Base-by-base conservation (phyloP, 768 basidiomycete genomes). In the Steccherinum ochraceum region DNA sequence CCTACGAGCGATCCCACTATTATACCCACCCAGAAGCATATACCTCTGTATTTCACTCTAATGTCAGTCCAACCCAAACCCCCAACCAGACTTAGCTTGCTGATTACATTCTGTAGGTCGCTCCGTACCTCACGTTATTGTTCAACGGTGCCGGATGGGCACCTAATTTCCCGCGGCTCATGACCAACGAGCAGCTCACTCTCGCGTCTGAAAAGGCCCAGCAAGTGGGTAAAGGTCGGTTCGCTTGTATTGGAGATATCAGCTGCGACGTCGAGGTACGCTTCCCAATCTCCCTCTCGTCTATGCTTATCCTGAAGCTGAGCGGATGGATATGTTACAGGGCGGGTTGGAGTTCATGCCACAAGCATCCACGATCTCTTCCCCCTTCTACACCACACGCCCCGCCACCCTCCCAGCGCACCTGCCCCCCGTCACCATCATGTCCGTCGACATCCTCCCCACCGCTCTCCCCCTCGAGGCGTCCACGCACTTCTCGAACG, bases 371-470 rank as follows among this genome's bases (percentile, higher is more conserved):
- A 94, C 93, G 0, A 79, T 94, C 48, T 83, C 81, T 10, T 69
- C 78, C 3, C 93, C 93, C 0, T 83, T 81, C 63, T 89, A 82
- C 67, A 77, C 72, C 40, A 62, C 72, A 21, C 69, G 71, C 1
- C 77, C 80, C 0, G 50, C 65, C 5, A 62, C 61, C 13, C 67
- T 77, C 4, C 70, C 75, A 0, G 56, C 65, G 2, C 62, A 78
- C 48, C 72, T 81, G 12, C 80, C 81, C 0, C 68, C 71, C n/a
- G 76, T 81, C 35, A 81, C 86, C 49, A 81, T 95, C 58, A 93
- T 93, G 81, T 80, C 89, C 0, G 86, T 94, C 46, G 93, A 97
- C 61, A 96, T 95, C 58, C 78, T 96, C 3, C 93, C 93, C 0
- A 78, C 93, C 0, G 80, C 86, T 50, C 74, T 97, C 21, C 89